phyloP scores from a whole-genome alignment of 2,329 filamentous ascomycete genomes.

The Colletotrichum magnum region DNA sequence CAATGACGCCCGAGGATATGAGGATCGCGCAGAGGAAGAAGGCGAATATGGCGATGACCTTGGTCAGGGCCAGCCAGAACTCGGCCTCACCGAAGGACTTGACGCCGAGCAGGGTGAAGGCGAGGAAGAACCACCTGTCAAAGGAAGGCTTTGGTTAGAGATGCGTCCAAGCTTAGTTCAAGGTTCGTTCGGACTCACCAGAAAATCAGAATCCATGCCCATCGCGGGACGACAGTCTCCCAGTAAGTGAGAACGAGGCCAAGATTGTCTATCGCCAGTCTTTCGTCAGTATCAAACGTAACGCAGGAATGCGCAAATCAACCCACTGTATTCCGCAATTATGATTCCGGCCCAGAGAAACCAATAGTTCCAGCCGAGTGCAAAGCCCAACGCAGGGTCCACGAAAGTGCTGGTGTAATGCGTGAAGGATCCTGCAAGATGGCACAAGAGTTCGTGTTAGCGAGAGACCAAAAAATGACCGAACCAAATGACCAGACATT shows the following conservation, averaged over 20 bases:
- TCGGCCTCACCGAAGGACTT: slow-evolving; percentile 67
- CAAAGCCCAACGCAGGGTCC: slow-evolving; percentile 68
- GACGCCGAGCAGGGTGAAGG: slow-evolving; percentile 56
- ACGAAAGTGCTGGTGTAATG: slow-evolving; percentile 57
- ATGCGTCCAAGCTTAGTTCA: no score
- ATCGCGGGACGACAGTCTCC: slow-evolving; percentile 73
- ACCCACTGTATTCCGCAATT: neutral
- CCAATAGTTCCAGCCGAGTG: slow-evolving; percentile 73
- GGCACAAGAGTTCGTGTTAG: slow-evolving; percentile 47
- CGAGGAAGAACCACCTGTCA: slow-evolving; percentile 61
- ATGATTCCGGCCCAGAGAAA: slow-evolving; percentile 51
- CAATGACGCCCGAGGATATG: slow-evolving; percentile 42
- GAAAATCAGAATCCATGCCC: slow-evolving; percentile 74
- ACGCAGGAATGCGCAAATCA: neutral
- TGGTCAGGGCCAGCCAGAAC: slow-evolving; percentile 69
- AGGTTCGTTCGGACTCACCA: slow-evolving; percentile 65
- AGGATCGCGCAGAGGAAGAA: slow-evolving; percentile 75
- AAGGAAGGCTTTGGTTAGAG: neutral
- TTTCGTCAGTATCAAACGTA: neutral
- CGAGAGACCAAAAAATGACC: no score
- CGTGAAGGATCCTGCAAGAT: slow-evolving; percentile 13
- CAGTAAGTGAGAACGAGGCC: slow-evolving; percentile 74
- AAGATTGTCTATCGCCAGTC: slow-evolving; percentile 61
- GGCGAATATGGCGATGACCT: slow-evolving; percentile 67
- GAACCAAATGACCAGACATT: neutral